Conservation (phyloP, 257 asterid species). For the Jaltomata sinuosa region DNA sequence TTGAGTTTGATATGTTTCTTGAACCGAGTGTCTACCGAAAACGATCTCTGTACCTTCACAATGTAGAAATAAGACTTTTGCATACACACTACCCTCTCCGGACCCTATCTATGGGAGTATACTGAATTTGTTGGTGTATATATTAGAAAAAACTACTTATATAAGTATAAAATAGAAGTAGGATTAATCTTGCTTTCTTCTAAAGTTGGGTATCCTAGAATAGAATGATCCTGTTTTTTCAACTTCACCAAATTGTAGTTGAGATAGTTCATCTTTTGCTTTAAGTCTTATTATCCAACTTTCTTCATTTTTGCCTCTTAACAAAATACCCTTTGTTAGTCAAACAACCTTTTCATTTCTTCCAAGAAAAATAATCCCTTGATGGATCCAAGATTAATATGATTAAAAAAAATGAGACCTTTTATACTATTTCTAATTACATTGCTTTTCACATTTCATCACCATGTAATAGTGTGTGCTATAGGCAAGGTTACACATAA, state of each 20-base stretch:
- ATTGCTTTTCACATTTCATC: not conserved
- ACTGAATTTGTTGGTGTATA: not conserved
- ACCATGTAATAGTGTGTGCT: not conserved
- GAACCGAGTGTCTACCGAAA: not conserved
- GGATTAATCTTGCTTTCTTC: not conserved
- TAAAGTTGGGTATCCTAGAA: not conserved
- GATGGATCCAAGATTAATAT: not conserved
- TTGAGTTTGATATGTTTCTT: not conserved
- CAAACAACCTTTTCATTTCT: not conserved
- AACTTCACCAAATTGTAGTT: not conserved
- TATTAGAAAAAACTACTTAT: not conserved
- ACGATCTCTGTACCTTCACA: not conserved
- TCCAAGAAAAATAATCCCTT: not conserved
- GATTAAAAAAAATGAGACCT: not conserved
- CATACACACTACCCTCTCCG: not conserved
- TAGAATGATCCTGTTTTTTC: not conserved
- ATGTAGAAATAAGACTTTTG: no score
- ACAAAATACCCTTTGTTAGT: not conserved
- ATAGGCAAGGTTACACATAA: not conserved
- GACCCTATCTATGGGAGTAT: not conserved
- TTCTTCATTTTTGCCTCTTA: not conserved
- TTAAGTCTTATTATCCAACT: not conserved
- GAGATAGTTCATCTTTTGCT: not conserved
- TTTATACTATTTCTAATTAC: not conserved
- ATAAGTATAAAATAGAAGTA: not conserved